Evolutionary conservation across 768 basidiomycete genomes (phyloP), one percentile per base, ranked within the genome.

Genomic region (Panaeolus cyanescens): DNA sequence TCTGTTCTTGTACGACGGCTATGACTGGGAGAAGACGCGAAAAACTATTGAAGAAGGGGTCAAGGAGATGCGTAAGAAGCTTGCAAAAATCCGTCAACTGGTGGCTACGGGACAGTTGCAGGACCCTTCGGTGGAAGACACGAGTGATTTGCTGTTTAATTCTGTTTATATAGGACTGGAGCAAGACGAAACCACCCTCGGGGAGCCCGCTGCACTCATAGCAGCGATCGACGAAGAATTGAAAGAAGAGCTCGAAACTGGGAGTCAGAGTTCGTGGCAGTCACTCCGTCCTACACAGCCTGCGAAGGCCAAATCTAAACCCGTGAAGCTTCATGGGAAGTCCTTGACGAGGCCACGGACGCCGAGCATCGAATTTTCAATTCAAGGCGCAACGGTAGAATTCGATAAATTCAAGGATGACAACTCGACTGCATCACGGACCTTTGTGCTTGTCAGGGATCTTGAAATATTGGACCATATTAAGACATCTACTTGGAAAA

Each of bases 401-500:
- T 73, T 92, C 32, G 91, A 93, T 70, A 78, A 85, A 59, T 92
- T 87, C 68, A 72, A 72, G 8, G 80, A 85, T 5, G 77, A 80
- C 10, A 82, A 83, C 42, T 73, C 83, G 0, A 70, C 89, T 22
- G 86, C 89, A 8, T 90, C 90, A 2, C 80, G 90, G 56, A 83
- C 86, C 1, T 80, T 91, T 53, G 83, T 85, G 13, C 87, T 87
- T 10, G 80, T 95, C 55, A 83, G 76, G 60, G 86, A 93, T 62
- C 67, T 94, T 19, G 94, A 97, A 74, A 97, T 99, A 61, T 77
- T 99, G 55, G 97, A 99, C 72, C 96, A 97, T 70, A 95, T 99
- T 80, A 95, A 93, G 79, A 96, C 95, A 0, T 98, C 95, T 8
- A 98, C 97, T 0, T 99, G 97, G 97, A 92, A 89, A 77, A 99